Base-by-base conservation (phyloP, 2,329 filamentous ascomycete species). In the Hymenotorrendiella dingleyae region DNA sequence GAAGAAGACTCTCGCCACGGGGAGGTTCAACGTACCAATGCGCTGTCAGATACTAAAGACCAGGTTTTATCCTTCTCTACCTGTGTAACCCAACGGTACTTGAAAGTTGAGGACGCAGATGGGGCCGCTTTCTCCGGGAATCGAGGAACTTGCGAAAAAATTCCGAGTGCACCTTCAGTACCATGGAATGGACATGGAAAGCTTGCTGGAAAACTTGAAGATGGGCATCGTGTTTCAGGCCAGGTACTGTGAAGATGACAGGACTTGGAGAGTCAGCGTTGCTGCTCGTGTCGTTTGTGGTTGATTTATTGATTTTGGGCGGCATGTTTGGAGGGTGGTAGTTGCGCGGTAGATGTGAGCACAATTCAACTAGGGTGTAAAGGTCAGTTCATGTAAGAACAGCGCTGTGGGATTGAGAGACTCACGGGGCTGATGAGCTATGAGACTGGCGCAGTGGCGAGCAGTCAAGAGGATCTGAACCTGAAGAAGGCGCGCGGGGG, bases 131-230 rank as follows among this genome's bases (percentile, higher is more conserved):
- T 54, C 3, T 52, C 44, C 5, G 38, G 3, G 45, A 49, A 23
- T 54, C 40, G 5, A 54, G 39, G 11, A 30, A 33, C 4, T 40
- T 40, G 6, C 47, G 37, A 14, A 52, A 52, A 29, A 47, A 52
- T 6, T 40, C 42, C 4, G 47, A 49, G 23, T 49, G 32, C 17
- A 44, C 19, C 24, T 42, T 49, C 16, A 49, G 14, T 1, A 45
- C 26, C 6, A 37, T 20, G 1, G 47, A 49, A 20, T 46, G 43
- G 11, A 41, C 47, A 21, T 48, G 40, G 17, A 50, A 47, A 22
- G 47, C 40, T 11, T 21, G 36, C 12, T 39, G 34, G 26, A 48
- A 50, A 4, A 46, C 38, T n/a, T 42, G 27, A 9, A 52, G 32
- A 6, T 37, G 41, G 27, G 46, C 36, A 44, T 52, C 46, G 1